Evolutionary conservation across 75 land plant species (phyloP).

Genomic region (Pinus taeda): DNA sequence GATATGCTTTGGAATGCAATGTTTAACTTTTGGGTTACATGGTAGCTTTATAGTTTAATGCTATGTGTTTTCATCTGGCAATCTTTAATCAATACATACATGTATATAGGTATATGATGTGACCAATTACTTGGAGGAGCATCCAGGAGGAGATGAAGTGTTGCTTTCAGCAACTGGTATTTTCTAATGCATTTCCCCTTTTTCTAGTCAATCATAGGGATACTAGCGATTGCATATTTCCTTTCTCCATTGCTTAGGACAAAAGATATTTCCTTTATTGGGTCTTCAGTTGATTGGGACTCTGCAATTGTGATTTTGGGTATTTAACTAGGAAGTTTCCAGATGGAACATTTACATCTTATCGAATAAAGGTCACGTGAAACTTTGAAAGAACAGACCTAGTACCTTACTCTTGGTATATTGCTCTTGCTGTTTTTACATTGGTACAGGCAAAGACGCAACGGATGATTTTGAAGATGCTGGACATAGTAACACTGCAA

Average conservation of each 20-base stretch:
- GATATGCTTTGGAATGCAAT: background rate
- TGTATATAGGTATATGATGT: slow-evolving; percentile 51
- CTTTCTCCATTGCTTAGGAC: background rate
- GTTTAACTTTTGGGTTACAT: background rate
- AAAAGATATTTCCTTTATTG: background rate
- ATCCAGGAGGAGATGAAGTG: slow-evolving; percentile 63
- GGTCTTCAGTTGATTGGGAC: background rate
- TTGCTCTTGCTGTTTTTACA: background rate
- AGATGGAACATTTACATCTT: too few relatives aligned
- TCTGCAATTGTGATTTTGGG: background rate
- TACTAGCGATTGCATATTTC: background rate
- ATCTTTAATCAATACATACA: background rate
- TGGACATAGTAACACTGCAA: slow-evolving; percentile 71
- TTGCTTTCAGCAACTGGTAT: slow-evolving; percentile 51
- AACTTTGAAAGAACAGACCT: too few relatives aligned
- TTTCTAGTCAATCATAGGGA: background rate
- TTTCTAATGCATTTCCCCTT: slow-evolving; percentile 5
- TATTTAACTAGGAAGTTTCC: too few relatives aligned
- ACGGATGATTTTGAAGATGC: slow-evolving; percentile 86
- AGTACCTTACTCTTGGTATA: background rate
- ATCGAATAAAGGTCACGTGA: too few relatives aligned
- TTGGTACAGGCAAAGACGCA: slow-evolving; percentile 78
- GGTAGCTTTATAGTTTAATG: background rate
- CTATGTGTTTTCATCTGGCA: background rate
- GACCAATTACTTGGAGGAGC: slow-evolving; percentile 53